Percentiles rank a stretch among this genome's conserved stretches.
phyloP scores from a whole-genome alignment of 2,329 filamentous ascomycete species.

The Pseudofabraea citricarpa region DNA sequence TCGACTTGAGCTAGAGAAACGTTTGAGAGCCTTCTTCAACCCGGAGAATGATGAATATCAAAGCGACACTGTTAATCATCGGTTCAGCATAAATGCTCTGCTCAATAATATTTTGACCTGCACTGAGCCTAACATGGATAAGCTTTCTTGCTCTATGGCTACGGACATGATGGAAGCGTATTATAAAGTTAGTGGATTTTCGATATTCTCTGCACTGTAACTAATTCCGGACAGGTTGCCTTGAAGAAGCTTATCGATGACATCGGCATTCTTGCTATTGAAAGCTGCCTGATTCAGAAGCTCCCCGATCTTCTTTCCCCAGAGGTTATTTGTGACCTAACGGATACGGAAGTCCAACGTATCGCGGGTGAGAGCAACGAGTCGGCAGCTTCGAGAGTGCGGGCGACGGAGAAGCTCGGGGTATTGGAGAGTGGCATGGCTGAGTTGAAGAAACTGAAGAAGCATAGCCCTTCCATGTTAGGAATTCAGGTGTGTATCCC shows the following conservation, averaged over 20 bases:
- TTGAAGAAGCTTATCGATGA: slow-evolving; percentile 39
- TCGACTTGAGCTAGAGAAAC: slow-evolving; percentile 8
- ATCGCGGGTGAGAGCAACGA: slow-evolving; percentile 39
- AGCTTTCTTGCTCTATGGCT: slow-evolving; percentile 26
- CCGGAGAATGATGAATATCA: slow-evolving; percentile 13
- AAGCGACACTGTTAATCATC: slow-evolving; percentile 12
- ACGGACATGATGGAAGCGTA: slow-evolving; percentile 36
- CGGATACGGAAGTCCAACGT: slow-evolving; percentile 26
- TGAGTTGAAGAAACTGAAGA: too few species aligned
- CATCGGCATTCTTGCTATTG: slow-evolving; percentile 37
- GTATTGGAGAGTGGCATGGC: too few species aligned
- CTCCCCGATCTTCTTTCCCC: slow-evolving; percentile 36
- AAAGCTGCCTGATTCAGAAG: slow-evolving; percentile 31
- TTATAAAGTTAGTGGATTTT: slow-evolving; percentile 30
- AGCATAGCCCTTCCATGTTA: too few species aligned
- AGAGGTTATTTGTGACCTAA: slow-evolving; percentile 32
- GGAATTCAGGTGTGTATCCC: too few species aligned
- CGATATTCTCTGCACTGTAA: slow-evolving; percentile 1
- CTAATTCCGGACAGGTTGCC: slow-evolving; percentile 31
- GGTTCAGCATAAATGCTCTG: slow-evolving; percentile 18
- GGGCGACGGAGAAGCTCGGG: slow-evolving; percentile 32
- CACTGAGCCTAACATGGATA: slow-evolving; percentile 26
- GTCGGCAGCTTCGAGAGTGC: slow-evolving; percentile 29
- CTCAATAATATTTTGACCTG: slow-evolving; percentile 14
- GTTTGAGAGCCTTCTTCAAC: slow-evolving; percentile 22